Percentiles rank a stretch among this genome's conserved stretches.
These are phyloP conservation scores for Monosporozyma aquatica DNA, from an alignment of 805 yeast species.

Conservation along the genomic window DNA sequence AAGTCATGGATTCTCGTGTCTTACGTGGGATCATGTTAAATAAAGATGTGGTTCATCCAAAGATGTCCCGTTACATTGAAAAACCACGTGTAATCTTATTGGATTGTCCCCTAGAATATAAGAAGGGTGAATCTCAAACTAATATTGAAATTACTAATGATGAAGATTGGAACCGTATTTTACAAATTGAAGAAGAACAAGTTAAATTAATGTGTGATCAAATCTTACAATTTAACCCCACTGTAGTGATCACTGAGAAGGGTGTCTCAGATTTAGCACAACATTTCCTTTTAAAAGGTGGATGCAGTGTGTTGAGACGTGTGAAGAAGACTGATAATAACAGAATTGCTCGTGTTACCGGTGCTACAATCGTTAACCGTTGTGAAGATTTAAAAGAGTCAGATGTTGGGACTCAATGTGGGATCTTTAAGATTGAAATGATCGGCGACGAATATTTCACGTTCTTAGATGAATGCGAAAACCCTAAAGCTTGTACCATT, in stretches of 20 bases:
- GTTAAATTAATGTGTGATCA: conserved; percentile 80
- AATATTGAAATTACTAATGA: conserved; percentile 95
- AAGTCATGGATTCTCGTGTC: conserved; percentile 79
- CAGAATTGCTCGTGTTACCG: conserved; percentile 93
- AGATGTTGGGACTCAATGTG: conserved; percentile 85
- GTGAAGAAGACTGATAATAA: conserved; percentile 93
- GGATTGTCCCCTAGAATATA: conserved; percentile 96
- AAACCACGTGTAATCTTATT: conserved; percentile 82
- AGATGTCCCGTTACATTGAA: conserved; percentile 83
- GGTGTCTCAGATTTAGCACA: conserved; percentile 98
- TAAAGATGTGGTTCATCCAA: conserved; percentile 98
- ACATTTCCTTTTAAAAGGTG: conserved; percentile 88
- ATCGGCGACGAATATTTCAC: conserved; percentile 98
- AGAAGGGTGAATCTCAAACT: conserved; percentile 98
- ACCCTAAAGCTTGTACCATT: conserved; percentile 91
- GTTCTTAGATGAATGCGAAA: conserved; percentile 64
- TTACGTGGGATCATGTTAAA: conserved; percentile 87
- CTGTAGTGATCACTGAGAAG: conserved; percentile 91
- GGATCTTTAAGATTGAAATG: conserved; percentile 82
- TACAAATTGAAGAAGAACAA: conserved; percentile 97
- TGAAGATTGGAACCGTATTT: conserved; percentile 89
- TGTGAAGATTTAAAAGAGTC: conserved; percentile 87
- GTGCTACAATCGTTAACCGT: conserved; percentile 94
- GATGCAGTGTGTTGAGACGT: conserved; percentile 86
- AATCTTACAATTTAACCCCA: conserved; percentile 78